Evolutionary conservation across 148 eudicot species (phyloP), one percentile per base, ranked within the genome.

Genomic region (Rhododendron molle): DNA sequence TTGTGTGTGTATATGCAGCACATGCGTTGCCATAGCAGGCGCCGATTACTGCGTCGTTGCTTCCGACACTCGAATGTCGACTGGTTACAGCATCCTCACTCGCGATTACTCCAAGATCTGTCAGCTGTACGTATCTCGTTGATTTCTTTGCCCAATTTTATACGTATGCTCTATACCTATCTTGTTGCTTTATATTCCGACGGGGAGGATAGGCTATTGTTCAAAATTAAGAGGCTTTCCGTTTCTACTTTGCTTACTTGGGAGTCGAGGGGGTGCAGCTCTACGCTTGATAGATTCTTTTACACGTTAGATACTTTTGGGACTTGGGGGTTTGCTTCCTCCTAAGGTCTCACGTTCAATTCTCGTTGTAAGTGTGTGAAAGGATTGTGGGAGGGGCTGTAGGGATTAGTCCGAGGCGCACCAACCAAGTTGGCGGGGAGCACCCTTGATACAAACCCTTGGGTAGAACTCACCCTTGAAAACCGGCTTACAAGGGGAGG

Each of bases 1-100:
- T n/a, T 54, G 43, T 71, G 60, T 49, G 5, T 65, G 11, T 52
- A 4, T 85, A 52, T 72, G 86, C 91, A 96, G 98, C 83, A 93
- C 98, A 11, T 91, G 93, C 49, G 98, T 96, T 2, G 95, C 96
- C 54, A 88, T 96, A 26, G 98, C 98, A 13, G 96, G 96, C 74
- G 86, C 93, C 10, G 96, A 96, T 89, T 96, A 96, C 90, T 95
- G 98, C 86, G 99, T 96, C 32, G 91, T 96, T 82, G 99, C 99
- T 2, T 93, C 98, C 38, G 99, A 96, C 80, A 95, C 99, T 81
- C 94, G 99, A 52, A 95, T 96, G 99, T 96, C 99, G 1, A 91
- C 98, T 83, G 99, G 99, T 18, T 96, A 96, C 89, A 95, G 82
- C 81, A 95, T 96, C 81, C 99, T 96, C 83, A 95, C 99, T 76